phyloP scores from a whole-genome alignment of 352 stramenopile species.

The Plasmopara viticola region DNA sequence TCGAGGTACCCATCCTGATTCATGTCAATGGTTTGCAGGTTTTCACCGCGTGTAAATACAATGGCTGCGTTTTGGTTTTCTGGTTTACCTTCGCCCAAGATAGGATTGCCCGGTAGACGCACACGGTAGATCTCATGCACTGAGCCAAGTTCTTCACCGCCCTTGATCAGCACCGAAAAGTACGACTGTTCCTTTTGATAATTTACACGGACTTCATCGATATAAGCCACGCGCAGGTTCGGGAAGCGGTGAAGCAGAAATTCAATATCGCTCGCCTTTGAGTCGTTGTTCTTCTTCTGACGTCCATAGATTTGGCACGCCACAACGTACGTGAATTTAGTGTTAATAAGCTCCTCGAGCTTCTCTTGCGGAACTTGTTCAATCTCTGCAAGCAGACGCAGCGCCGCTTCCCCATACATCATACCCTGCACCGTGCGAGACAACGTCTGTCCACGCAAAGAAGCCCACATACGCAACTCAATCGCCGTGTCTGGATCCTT shows the following conservation, averaged over 20 bases:
- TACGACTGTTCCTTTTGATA: slow-evolving; percentile 93
- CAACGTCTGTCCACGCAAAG: slow-evolving; percentile 95
- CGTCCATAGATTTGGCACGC: slow-evolving; percentile 97
- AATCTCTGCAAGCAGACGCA: slow-evolving; percentile 95
- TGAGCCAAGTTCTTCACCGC: slow-evolving; percentile 46
- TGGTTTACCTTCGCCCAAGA: slow-evolving; percentile 98
- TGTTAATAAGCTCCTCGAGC: slow-evolving; percentile 95
- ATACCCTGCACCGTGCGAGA: slow-evolving; percentile 97
- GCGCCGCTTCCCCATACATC: slow-evolving; percentile 99
- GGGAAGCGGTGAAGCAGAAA: slow-evolving; percentile 95
- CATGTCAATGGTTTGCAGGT: slow-evolving; percentile 99
- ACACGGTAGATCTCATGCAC: slow-evolving; percentile 95
- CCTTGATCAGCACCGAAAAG: slow-evolving; percentile 97
- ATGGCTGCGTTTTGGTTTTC: slow-evolving; percentile 99
- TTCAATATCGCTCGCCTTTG: slow-evolving; percentile 98
- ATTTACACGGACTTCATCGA: slow-evolving; percentile 96
- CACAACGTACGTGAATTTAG: slow-evolving; percentile 99
- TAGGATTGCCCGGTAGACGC: slow-evolving; percentile 96
- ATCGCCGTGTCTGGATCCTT: slow-evolving; percentile 80
- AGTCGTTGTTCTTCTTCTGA: slow-evolving; percentile 98
- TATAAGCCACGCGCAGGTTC: slow-evolving; percentile 97
- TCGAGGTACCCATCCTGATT: slow-evolving; percentile 99
- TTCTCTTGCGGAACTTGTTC: slow-evolving; percentile 87
- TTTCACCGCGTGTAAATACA: slow-evolving; percentile 97
- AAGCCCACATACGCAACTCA: slow-evolving; percentile 96